phyloP scores from a whole-genome alignment of 2,329 filamentous ascomycete genomes.

The Aspergillus cejpii region DNA sequence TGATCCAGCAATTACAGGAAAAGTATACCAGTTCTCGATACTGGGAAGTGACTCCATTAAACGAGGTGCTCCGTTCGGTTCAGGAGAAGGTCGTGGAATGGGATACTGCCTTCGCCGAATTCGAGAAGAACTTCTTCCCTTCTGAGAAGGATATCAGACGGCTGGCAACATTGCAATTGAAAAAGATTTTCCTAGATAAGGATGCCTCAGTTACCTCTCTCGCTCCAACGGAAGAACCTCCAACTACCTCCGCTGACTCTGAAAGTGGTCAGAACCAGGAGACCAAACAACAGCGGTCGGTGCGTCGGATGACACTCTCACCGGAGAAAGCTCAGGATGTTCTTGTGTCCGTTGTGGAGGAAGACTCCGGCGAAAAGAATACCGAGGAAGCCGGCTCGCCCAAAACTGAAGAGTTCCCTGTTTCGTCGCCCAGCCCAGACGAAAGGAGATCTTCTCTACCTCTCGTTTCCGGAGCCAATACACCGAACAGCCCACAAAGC shows the following conservation, averaged over 20 bases:
- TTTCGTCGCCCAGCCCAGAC: constrained; percentile 16
- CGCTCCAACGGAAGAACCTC: constrained; percentile 61
- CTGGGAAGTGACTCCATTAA: constrained; percentile 93
- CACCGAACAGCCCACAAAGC: constrained; percentile 53
- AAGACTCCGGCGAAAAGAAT: constrained; percentile 46
- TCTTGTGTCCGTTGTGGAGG: constrained; percentile 59
- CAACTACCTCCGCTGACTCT: constrained; percentile 38
- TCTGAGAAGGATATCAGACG: constrained; percentile 93
- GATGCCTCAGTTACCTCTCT: constrained; percentile 73
- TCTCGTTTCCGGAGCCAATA: constrained; percentile 21
- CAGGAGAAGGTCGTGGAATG: constrained; percentile 89
- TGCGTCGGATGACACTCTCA: constrained; percentile 45
- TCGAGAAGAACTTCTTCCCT: constrained; percentile 86
- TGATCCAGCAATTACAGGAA: constrained; percentile 73
- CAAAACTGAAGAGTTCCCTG: constrained; percentile 17
- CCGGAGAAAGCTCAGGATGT: constrained; percentile 59
- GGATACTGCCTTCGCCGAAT: constrained; percentile 84
- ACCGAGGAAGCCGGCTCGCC: constrained; percentile 8
- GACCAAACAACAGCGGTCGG: constrained; percentile 27
- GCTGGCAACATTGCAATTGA: constrained; percentile 83
- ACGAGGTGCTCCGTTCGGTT: constrained; percentile 79
- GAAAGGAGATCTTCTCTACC: constrained; percentile 14
- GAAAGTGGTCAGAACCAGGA: constrained; percentile 25
- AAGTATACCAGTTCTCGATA: constrained; percentile 92
- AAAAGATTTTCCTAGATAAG: constrained; percentile 86